phyloP scores from a whole-genome alignment of 306 rosid genomes.

The Cucurbita ficifolia region DNA sequence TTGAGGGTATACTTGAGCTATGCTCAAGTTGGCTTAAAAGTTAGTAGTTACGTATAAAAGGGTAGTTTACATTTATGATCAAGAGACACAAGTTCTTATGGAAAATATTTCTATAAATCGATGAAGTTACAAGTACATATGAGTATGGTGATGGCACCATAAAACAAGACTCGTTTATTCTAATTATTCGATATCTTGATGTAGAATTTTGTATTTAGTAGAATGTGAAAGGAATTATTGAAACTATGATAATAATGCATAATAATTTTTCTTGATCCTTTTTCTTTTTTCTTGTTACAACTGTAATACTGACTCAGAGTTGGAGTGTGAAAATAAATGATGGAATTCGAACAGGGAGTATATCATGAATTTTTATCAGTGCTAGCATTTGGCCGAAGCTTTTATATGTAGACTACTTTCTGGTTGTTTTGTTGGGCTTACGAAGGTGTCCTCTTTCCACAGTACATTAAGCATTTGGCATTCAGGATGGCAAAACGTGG shows the following conservation, averaged over 20 bases:
- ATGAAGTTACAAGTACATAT: neutral
- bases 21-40: neutral
- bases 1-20: no score
- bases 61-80: neutral
- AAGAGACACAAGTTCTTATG: neutral
- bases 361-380: neutral
- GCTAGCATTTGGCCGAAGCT: neutral
- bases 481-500: conserved; percentile 59
- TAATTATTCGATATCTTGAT: neutral
- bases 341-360: neutral
- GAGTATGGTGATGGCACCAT: neutral
- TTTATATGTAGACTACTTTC: neutral
- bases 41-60: neutral
- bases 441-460: neutral
- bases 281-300: neutral
- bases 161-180: neutral
- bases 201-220: neutral
- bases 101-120: neutral
- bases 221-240: neutral
- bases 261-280: neutral
- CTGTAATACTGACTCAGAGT: neutral
- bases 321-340: neutral
- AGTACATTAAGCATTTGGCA: conserved; percentile 96
- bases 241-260: neutral
- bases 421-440: conserved; percentile 6